These are phyloP conservation scores for Gentiana dahurica DNA, from an alignment of 257 asterid genomes.

Conservation along the genomic window DNA sequence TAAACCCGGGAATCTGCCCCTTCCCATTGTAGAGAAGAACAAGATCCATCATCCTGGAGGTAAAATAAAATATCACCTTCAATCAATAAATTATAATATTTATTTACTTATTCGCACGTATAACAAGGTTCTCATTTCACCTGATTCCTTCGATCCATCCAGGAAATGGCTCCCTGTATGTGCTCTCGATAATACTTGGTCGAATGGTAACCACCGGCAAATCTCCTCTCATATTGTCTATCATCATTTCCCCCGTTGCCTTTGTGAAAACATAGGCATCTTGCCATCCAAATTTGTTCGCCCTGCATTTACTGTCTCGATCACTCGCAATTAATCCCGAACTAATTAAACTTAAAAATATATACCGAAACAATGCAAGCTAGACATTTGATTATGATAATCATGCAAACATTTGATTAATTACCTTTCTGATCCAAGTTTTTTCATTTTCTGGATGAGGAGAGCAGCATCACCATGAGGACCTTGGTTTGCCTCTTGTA, in stretches of 20 bases:
- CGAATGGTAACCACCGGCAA: constrained; percentile 78
- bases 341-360: no score
- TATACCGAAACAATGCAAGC: not conserved
- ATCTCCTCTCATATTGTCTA: constrained; percentile 58
- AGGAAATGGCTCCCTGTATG: constrained; percentile 84
- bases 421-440: constrained; percentile 68
- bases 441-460: constrained; percentile 55
- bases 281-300: constrained; percentile 94
- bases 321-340: no score
- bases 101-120: not conserved
- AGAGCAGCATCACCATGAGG: constrained; percentile 20
- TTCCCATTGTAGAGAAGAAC: constrained; percentile 78
- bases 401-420: not conserved
- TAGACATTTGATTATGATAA: no score
- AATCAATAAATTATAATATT: not conserved
- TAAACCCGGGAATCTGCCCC: constrained; percentile 88
- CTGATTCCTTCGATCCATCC: constrained; percentile 99
- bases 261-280: constrained; percentile 89
- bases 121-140: constrained; percentile 21
- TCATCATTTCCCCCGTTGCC: constrained; percentile 99
- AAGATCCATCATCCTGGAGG: constrained; percentile 94
- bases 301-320: constrained; percentile 29
- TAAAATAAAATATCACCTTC: not conserved
- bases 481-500: constrained; percentile 46
- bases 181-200: constrained; percentile 97